Base-by-base conservation (phyloP, 73 alveolate species). In the Paramecium primaurelia region DNA sequence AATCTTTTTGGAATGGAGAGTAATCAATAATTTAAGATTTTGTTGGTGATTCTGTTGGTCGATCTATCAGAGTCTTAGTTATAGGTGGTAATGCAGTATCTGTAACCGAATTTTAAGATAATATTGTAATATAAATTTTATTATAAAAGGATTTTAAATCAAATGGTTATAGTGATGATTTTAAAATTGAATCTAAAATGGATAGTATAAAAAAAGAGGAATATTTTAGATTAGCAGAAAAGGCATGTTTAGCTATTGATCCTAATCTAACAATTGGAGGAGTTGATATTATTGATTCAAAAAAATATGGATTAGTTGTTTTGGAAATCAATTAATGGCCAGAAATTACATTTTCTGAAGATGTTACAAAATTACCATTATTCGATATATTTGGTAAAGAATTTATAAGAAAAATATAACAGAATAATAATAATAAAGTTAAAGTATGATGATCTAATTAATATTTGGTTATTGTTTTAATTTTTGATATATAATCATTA, bases 301-400 rank as follows among this genome's bases (percentile, higher is more conserved):
- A 20, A 18, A 45, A 75, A 34, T 1, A 37, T 14, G 58, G 64
- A 14, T 6, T 75, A 14, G 37, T 32, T 12, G 88, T 75, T 12
- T 36, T 75, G 10, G 88, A 75, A 37, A 75, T 75, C 12, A 75
- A 75, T 75, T 32, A 45, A 32, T 75, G 88, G 88, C 88, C 88
- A 37, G 88, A 75, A 75, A 75, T 75, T 10, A 45, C 42, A 22
- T 34, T 32, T 22, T 75, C 88, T 34, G 18, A 75, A 6, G 88
- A 75, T 34, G 58, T 8, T 5, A 75, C 88, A 4, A 37, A 37
- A 14, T 37, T 75, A 37, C 60, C 58, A 10, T 12, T 75, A 14
- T 40, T 75, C 18, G 58, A 75, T 11, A 34, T 16, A 3, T 75
- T 75, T 75, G 88, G 60, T 14, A 5, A 75, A 12, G 60, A 34